Evolutionary conservation across 1,284 basidiomycete genomes (phyloP).

Genomic region (Anthracocystis panici-leucophaei): DNA sequence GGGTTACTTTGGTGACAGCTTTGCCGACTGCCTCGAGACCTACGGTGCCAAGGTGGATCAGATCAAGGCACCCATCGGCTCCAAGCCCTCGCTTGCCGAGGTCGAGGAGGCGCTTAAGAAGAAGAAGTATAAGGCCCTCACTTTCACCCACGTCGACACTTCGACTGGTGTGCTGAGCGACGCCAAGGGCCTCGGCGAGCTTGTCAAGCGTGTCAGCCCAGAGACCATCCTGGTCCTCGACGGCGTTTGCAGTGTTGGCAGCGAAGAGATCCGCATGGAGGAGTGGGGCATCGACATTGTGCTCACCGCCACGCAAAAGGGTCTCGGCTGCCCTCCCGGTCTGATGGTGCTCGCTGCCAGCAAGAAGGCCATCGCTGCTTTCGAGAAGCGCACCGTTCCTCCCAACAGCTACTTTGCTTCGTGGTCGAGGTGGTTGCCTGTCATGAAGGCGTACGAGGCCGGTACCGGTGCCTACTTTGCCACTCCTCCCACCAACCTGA

Average conservation of each 20-base stretch:
- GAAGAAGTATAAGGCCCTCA: conserved; percentile 90
- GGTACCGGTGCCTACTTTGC: conserved; percentile 66
- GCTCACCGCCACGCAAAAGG: conserved; percentile 92
- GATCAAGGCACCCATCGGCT: conserved; percentile 84
- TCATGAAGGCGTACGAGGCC: conserved; percentile 69
- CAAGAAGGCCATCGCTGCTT: conserved; percentile 82
- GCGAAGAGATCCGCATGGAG: conserved; percentile 93
- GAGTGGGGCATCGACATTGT: conserved; percentile 93
- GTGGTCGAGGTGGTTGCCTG: conserved; percentile 67
- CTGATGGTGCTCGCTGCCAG: conserved; percentile 87
- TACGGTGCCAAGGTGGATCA: conserved; percentile 93
- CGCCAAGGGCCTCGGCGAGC: conserved; percentile 81
- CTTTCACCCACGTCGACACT: conserved; percentile 86
- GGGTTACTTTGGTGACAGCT: conserved; percentile 68
- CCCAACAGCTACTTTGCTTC: conserved; percentile 86
- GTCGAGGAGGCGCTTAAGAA: conserved; percentile 80
- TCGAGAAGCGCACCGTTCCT: conserved; percentile 79
- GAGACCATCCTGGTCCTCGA: conserved; percentile 88
- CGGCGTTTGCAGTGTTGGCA: conserved; percentile 94
- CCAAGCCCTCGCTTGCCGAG: conserved; percentile 76
- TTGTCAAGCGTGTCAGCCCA: conserved; percentile 83
- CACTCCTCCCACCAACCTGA: conserved; percentile 83
- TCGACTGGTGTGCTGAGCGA: conserved; percentile 83
- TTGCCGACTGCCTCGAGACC: conserved; percentile 72
- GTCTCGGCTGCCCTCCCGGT: conserved; percentile 93